Base-by-base conservation (phyloP, 73 alveolate species). In the Paraurostyla sp. region DNA sequence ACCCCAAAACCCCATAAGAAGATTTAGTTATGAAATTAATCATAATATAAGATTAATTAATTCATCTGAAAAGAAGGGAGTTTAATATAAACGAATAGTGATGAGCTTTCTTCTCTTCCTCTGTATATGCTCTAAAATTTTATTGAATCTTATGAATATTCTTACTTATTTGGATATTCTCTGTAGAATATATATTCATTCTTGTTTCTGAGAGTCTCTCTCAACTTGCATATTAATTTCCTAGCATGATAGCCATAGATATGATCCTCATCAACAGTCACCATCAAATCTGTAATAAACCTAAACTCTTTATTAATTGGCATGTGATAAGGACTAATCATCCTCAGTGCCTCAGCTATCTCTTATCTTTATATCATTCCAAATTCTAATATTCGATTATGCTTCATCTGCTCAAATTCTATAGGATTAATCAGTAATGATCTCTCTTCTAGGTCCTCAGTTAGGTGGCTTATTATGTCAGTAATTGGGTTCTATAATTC, bases 321-420 rank as follows among this genome's bases (percentile, higher is more conserved):
- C 29, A 75, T 43, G 41, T 75, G 87, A 75, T 45, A 75, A 27
- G 87, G 87, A 40, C 71, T 38, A n/a, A 75, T 4, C 29, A 40
- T 0, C 29, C 18, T 11, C 20, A 43, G 71, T 7, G 69, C 30
- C n/a, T 75, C 87, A 49, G 41, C 41, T n/a, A 46, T 33, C 20
- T 23, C 52, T 16, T 16, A 11, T n/a, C 23, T 42, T 33, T 16
- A 1, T 4, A 46, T 40, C 33, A 45, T 50, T 16, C 87, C 87
- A 33, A n/a, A 75, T 49, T 75, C 87, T 18, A 11, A 33, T 25
- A 75, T 20, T 23, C 40, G 9, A 4, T 46, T 13, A 27, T 11
- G 48, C 16, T 32, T 20, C 16, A 25, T 25, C 11, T 46, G 13
- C 18, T 75, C 87, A 27, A 43, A 46, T 38, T 69, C 73, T 16